A percentile compares a stretch with the other conserved stretches of the same genome.
Conservation (phyloP, 257 asterid species). For the Jaltomata sinuosa region DNA sequence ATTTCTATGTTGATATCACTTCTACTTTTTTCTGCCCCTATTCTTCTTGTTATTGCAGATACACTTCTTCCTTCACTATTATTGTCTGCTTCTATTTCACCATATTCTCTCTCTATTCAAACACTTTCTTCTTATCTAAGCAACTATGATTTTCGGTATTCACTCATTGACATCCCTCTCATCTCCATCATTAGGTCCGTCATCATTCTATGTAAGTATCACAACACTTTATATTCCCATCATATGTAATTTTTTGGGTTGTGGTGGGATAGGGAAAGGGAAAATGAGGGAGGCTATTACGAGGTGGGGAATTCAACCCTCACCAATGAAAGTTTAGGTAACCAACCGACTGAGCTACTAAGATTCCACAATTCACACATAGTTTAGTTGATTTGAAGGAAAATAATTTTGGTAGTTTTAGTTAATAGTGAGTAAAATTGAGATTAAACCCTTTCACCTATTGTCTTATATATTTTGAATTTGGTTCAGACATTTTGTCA, state of each 20-base stretch:
- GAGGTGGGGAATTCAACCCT: too few relatives aligned
- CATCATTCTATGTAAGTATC: constrained; percentile 63
- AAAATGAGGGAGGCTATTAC: too few relatives aligned
- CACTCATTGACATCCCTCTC: constrained; percentile 82
- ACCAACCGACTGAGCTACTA: too few relatives aligned
- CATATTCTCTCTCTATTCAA: constrained; percentile 25
- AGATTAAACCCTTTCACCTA: neutral
- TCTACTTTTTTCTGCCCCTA: constrained; percentile 71
- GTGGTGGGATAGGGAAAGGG: too few relatives aligned
- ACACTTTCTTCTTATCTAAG: constrained; percentile 32
- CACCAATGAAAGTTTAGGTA: too few relatives aligned
- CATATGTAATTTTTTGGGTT: neutral
- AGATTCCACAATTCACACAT: neutral
- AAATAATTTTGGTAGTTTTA: neutral
- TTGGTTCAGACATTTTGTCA: neutral
- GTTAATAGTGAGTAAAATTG: neutral
- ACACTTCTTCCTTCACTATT: constrained; percentile 82
- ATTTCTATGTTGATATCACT: constrained; percentile 61
- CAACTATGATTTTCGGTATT: constrained; percentile 74
- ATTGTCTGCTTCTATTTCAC: constrained; percentile 50
- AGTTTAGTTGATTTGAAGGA: neutral
- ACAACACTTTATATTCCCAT: neutral
- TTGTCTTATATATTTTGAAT: neutral
- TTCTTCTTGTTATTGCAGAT: constrained; percentile 64
- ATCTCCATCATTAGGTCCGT: constrained; percentile 75